Conservation (phyloP, 2,329 filamentous ascomycete genomes). For the Alternaria alternata region DNA sequence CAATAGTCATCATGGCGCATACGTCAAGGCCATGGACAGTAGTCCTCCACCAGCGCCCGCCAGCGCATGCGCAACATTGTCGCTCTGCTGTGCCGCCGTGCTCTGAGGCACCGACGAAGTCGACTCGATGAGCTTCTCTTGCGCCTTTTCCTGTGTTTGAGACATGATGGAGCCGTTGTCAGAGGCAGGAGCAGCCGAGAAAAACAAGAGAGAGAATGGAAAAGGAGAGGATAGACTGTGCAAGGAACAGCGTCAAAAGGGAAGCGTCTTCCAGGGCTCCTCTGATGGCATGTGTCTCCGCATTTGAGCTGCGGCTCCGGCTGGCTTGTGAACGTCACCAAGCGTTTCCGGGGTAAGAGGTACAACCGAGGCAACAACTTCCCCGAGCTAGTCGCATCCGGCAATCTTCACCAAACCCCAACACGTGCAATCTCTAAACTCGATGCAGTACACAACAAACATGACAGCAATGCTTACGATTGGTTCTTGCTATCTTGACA, state of each 20-base stretch:
- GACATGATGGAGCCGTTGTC: constrained; percentile 32
- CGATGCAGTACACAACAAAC: constrained; percentile 1
- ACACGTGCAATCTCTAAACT: constrained; percentile 15
- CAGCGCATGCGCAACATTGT: constrained; percentile 95
- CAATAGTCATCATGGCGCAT: constrained; percentile 41
- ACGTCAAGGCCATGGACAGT: constrained; percentile 95
- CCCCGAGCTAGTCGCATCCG: constrained; percentile 25
- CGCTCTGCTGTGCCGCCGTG: constrained; percentile 79
- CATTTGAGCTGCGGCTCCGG: constrained; percentile 39
- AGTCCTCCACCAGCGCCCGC: constrained; percentile 93
- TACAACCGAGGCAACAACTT: constrained; percentile 39
- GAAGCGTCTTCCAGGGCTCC: constrained; percentile 20
- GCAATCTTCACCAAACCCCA: constrained; percentile 15
- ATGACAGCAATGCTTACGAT: neutral
- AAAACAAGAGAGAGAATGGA: neutral
- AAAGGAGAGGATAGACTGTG: neutral
- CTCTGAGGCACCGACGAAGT: constrained; percentile 58
- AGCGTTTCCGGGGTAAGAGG: constrained; percentile 33
- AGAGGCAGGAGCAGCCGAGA: constrained; percentile 5
- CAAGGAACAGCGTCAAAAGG: constrained; percentile 9
- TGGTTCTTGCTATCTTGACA: neutral
- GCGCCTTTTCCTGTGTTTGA: constrained; percentile 39
- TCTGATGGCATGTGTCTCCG: constrained; percentile 18
- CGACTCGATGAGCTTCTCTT: constrained; percentile 47
- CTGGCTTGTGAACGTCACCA: constrained; percentile 48